phyloP scores from a whole-genome alignment of 1,284 basidiomycete genomes.

The Taiwanofungus camphoratus region DNA sequence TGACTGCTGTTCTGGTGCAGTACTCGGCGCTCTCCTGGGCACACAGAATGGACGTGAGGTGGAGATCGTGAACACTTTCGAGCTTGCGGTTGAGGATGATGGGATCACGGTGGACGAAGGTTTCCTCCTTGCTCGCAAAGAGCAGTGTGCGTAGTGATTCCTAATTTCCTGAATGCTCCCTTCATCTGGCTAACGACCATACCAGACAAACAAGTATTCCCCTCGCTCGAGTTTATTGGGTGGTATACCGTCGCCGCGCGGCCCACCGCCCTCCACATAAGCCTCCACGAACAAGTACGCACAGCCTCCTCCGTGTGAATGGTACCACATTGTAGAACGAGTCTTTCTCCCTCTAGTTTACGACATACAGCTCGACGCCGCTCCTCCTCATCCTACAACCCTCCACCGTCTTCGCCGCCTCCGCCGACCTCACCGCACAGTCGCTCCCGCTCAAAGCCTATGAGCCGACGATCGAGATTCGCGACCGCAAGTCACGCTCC shows the following conservation, averaged over 20 bases:
- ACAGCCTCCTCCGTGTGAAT: conserved; percentile 1
- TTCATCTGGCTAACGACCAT: background rate
- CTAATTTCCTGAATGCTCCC: background rate
- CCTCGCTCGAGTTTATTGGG: conserved; percentile 91
- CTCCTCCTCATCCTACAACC: conserved; percentile 72
- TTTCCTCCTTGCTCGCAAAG: conserved; percentile 78
- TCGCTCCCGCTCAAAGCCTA: conserved; percentile 85
- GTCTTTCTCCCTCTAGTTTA: conserved; percentile 44
- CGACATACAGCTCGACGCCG: conserved; percentile 67
- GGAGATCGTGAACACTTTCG: conserved; percentile 95
- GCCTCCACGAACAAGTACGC: conserved; percentile 80
- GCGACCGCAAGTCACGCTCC: conserved; percentile 67
- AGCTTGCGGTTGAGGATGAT: conserved; percentile 63
- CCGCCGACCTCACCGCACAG: conserved; percentile 54
- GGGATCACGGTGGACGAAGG: conserved; percentile 66
- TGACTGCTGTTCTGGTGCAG: conserved; percentile 34
- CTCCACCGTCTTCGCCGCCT: conserved; percentile 41
- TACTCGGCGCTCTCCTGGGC: conserved; percentile 91
- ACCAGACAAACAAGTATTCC: conserved; percentile 95
- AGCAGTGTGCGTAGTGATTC: conserved; percentile 69
- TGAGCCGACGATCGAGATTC: conserved; percentile 81
- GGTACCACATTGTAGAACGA: no score
- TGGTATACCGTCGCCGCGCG: conserved; percentile 88
- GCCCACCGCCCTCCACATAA: conserved; percentile 70
- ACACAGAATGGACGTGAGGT: conserved; percentile 91